phyloP scores from a whole-genome alignment of 2,329 filamentous ascomycete genomes.

The Neonectria magnoliae region DNA sequence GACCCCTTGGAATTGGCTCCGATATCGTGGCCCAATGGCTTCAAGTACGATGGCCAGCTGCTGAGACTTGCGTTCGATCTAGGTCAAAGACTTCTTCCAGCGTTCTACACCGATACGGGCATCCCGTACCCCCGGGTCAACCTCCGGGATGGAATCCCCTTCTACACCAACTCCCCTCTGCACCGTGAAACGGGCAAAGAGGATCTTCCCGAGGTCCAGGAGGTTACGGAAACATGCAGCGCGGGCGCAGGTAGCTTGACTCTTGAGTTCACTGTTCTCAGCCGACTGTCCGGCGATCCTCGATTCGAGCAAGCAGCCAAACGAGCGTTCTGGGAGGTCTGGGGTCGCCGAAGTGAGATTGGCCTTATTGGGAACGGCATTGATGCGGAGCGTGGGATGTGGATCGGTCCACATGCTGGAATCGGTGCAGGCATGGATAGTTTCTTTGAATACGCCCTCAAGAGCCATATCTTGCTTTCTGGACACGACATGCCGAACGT shows the following conservation, averaged over 20 bases:
- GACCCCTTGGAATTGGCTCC: conserved; percentile 59
- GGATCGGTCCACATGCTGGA: conserved; percentile 89
- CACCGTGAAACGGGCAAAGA: conserved; percentile 61
- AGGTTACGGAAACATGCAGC: conserved; percentile 96
- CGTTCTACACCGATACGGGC: conserved; percentile 90
- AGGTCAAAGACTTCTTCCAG: conserved; percentile 83
- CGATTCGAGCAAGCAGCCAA: conserved; percentile 93
- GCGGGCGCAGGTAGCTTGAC: conserved; percentile 96
- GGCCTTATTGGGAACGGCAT: conserved; percentile 91
- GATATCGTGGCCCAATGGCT: conserved; percentile 79
- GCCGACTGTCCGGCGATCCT: conserved; percentile 83
- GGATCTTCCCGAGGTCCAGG: conserved; percentile 56
- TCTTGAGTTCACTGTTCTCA: conserved; percentile 91
- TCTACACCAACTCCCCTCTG: conserved; percentile 87
- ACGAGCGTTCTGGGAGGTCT: conserved; percentile 96
- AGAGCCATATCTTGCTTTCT: conserved; percentile 90
- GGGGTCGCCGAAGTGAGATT: conserved; percentile 84
- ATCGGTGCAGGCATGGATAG: conserved; percentile 97
- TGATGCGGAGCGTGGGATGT: conserved; percentile 88
- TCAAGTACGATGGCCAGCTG: conserved; percentile 89
- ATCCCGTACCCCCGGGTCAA: conserved; percentile 96
- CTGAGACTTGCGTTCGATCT: conserved; percentile 90
- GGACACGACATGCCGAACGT: conserved; percentile 70
- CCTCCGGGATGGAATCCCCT: conserved; percentile 87
- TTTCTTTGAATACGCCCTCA: conserved; percentile 98